Conservation (phyloP, 768 basidiomycete species). For the Suillus sp. region DNA sequence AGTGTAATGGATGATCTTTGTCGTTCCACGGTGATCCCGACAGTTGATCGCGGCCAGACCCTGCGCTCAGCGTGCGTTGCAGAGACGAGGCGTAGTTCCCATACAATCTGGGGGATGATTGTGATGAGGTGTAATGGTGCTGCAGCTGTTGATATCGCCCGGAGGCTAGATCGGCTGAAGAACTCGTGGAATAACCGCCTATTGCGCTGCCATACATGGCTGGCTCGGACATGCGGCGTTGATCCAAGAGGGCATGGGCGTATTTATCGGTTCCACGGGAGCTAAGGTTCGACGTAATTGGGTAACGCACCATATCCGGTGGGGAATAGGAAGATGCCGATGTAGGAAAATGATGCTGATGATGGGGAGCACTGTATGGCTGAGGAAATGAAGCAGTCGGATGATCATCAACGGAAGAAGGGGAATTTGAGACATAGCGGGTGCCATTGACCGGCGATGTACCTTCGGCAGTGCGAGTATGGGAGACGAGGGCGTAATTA, state of each 20-base stretch:
- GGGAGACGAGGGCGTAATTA: slow-evolving; percentile 24
- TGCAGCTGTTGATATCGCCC: slow-evolving; percentile 45
- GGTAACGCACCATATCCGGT: slow-evolving; percentile 44
- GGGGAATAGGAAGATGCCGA: slow-evolving; percentile 40
- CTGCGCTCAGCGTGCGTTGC: slow-evolving; percentile 47
- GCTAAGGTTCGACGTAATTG: slow-evolving; percentile 36
- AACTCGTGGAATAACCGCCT: slow-evolving; percentile 35
- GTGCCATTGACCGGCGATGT: slow-evolving; percentile 14
- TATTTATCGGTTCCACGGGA: slow-evolving; percentile 39
- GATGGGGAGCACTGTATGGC: slow-evolving; percentile 44
- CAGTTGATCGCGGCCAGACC: slow-evolving; percentile 48
- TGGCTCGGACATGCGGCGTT: slow-evolving; percentile 72
- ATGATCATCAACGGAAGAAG: slow-evolving; percentile 46
- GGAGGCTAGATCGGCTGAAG: slow-evolving; percentile 32
- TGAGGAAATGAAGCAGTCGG: slow-evolving; percentile 41
- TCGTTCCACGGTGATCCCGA: slow-evolving; percentile 32
- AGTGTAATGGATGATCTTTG: slow-evolving; percentile 33
- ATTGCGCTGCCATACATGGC: slow-evolving; percentile 49
- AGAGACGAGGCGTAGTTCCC: slow-evolving; percentile 42
- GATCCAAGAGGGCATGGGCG: slow-evolving; percentile 47
- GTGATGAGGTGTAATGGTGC: slow-evolving; percentile 39
- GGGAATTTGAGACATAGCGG: slow-evolving; percentile 41
- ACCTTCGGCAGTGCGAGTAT: slow-evolving; percentile 18
- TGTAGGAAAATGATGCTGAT: slow-evolving; percentile 48
- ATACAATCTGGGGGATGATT: slow-evolving; percentile 36